Evolutionary conservation across 1,284 basidiomycete genomes (phyloP).

Genomic region (Pterulicium gracile): DNA sequence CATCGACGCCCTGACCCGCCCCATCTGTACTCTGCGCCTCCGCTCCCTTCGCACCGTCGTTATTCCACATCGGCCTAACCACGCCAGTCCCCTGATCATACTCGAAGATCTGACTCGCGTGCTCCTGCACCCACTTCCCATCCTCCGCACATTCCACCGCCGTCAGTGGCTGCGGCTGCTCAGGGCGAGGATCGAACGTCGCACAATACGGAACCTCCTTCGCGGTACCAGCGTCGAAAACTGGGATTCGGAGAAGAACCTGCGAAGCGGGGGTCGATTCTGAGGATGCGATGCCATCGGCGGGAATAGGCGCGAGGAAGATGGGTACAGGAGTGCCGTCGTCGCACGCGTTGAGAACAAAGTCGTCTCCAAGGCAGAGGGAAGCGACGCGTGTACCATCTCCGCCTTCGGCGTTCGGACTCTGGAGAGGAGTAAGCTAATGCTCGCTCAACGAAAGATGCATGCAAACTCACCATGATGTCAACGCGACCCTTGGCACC

Average conservation of each 20-base stretch:
- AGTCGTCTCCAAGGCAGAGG: conserved; percentile 9
- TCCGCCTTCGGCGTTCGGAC: not conserved
- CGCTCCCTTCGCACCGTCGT: conserved; percentile 12
- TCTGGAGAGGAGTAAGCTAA: not conserved
- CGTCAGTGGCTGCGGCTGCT: conserved; percentile 33
- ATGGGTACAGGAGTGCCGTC: conserved; percentile 46
- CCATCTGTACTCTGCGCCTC: not conserved
- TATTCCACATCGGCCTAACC: conserved; percentile 42
- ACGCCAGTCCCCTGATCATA: conserved; percentile 36
- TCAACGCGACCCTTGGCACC: not conserved
- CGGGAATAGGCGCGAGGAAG: conserved; percentile 40
- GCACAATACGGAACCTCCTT: conserved; percentile 38
- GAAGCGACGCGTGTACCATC: conserved; percentile 7
- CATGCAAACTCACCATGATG: not conserved
- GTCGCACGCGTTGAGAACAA: conserved; percentile 24
- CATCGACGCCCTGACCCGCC: too few species aligned
- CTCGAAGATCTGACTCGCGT: conserved; percentile 48
- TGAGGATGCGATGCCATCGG: conserved; percentile 15
- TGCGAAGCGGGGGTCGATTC: conserved; percentile 11
- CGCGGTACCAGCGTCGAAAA: conserved; percentile 28
- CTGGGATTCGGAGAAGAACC: conserved; percentile 34
- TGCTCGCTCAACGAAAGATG: not conserved
- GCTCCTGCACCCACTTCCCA: conserved; percentile 14
- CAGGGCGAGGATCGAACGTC: conserved; percentile 46
- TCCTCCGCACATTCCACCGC: conserved; percentile 31